A percentile compares a stretch with the other conserved stretches of the same genome.
Conservation (phyloP, 306 rosid genomes). For the Trifolium repens region DNA sequence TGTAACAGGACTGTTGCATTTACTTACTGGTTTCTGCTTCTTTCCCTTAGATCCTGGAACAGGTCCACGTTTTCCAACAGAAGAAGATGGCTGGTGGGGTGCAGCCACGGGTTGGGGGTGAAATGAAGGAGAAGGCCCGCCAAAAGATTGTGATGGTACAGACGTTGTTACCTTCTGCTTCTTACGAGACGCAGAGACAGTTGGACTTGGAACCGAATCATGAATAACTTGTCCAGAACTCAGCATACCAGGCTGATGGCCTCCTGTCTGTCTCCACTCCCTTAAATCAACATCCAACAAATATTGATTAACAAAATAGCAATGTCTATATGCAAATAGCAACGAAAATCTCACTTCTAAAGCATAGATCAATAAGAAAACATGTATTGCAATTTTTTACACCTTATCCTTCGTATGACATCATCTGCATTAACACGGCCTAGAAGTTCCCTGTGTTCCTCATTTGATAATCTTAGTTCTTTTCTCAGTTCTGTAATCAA, state of each 20-base stretch:
- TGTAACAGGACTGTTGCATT: constrained; percentile 24
- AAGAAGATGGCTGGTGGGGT: constrained; percentile 86
- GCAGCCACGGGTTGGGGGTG: constrained; percentile 69
- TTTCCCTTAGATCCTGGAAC: constrained; percentile 77
- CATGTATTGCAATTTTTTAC: constrained; percentile 38
- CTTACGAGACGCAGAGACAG: constrained; percentile 89
- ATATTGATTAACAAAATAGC: constrained; percentile 39
- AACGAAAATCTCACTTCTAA: constrained; percentile 31
- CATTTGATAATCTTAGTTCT: constrained; percentile 89
- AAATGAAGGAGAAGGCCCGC: constrained; percentile 77
- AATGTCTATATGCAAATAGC: constrained; percentile 28
- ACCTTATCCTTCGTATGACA: constrained; percentile 84
- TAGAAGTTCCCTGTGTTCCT: constrained; percentile 93
- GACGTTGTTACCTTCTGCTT: constrained; percentile 75
- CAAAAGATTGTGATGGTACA: constrained; percentile 75
- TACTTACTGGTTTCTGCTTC: constrained; percentile 84
- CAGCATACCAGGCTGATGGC: constrained; percentile 68
- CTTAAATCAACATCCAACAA: constrained; percentile 50
- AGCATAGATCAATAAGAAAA: constrained; percentile 25
- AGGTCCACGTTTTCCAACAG: constrained; percentile 73
- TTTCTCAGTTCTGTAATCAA: constrained; percentile 89
- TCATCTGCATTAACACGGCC: constrained; percentile 93
- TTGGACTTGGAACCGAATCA: constrained; percentile 82
- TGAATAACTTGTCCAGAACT: constrained; percentile 65
- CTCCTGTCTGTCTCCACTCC: constrained; percentile 95